Conservation (phyloP, 192 early-diverging fungal species). For the Linnemannia exigua region DNA sequence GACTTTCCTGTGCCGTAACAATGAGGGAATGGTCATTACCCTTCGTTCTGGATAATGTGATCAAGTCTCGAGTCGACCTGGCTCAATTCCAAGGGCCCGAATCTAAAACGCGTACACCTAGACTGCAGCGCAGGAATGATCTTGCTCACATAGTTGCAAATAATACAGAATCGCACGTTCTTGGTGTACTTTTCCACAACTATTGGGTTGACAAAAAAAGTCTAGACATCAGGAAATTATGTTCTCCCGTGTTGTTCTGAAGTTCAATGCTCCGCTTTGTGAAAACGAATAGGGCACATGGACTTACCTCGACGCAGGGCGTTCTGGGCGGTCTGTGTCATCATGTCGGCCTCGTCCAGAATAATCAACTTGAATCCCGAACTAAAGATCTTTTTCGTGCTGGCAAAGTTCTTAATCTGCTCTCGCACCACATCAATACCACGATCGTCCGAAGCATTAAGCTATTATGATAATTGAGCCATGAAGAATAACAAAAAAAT, state of each 20-base stretch:
- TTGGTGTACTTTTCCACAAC: slow-evolving; percentile 99
- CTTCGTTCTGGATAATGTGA: slow-evolving; percentile 77
- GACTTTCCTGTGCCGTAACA: not conserved
- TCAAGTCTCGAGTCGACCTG: slow-evolving; percentile 87
- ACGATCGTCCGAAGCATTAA: slow-evolving; percentile 98
- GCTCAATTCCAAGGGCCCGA: slow-evolving; percentile 85
- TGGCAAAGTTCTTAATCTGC: slow-evolving; percentile 98
- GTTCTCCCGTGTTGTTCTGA: too few species aligned
- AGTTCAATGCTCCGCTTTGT: too few species aligned
- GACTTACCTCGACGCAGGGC: slow-evolving; percentile 87
- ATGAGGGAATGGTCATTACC: slow-evolving; percentile 42
- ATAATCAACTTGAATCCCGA: slow-evolving; percentile 97
- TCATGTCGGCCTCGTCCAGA: slow-evolving; percentile 97
- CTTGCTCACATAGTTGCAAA: slow-evolving; percentile 98
- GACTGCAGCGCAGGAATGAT: slow-evolving; percentile 99
- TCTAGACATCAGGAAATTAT: not conserved
- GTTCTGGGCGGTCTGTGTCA: slow-evolving; percentile 94
- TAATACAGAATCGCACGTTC: slow-evolving; percentile 98
- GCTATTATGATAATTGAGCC: slow-evolving; percentile 57
- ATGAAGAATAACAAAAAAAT: too few species aligned
- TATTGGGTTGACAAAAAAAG: slow-evolving; percentile 24
- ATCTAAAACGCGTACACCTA: slow-evolving; percentile 98
- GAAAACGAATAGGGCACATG: too few species aligned
- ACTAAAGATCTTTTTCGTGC: slow-evolving; percentile 93
- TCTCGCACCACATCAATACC: slow-evolving; percentile 99